Conservation (phyloP, 139 green algal species). For the Pycnococcus provasolii region DNA sequence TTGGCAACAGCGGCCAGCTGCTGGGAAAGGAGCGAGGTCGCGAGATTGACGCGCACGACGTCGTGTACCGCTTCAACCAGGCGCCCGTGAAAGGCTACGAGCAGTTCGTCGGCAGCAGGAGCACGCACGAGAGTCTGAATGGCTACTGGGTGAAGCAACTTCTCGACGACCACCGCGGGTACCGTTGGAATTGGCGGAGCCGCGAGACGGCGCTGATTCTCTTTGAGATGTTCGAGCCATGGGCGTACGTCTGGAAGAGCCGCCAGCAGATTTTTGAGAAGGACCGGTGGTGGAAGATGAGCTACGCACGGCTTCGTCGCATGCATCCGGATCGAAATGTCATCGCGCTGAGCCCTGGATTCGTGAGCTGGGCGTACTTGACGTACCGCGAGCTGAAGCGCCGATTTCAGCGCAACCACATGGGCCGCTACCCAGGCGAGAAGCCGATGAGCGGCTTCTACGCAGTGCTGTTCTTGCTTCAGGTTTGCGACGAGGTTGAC, state of each 20-base stretch:
- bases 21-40: constrained; percentile 17
- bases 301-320: constrained; percentile 6
- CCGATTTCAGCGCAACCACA: constrained; percentile 11
- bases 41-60: constrained; percentile 31
- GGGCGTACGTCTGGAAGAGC: constrained; percentile 14
- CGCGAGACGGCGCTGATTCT: constrained; percentile 21
- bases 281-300: constrained; percentile 18
- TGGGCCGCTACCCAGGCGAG: constrained; percentile 24
- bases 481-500: constrained; percentile 33
- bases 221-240: constrained; percentile 31
- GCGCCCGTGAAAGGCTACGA: constrained; percentile 25
- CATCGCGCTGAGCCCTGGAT: constrained; percentile 22
- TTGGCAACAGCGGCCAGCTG: constrained; percentile 20
- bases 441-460: constrained; percentile 35
- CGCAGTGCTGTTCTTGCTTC: constrained; percentile 22
- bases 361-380: constrained; percentile 23
- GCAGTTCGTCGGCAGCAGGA: constrained; percentile 21
- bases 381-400: constrained; percentile 21
- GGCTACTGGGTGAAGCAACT: constrained; percentile 30
- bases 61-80: constrained; percentile 33
- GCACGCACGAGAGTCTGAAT: constrained; percentile 25
- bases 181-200: constrained; percentile 24
- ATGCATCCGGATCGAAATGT: constrained; percentile 23
- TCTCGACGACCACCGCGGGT: constrained; percentile 16
- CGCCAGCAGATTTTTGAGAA: constrained; percentile 25